These are phyloP conservation scores for Albifimbria verrucaria DNA, from an alignment of 2,329 filamentous ascomycete species.

Conservation along the genomic window DNA sequence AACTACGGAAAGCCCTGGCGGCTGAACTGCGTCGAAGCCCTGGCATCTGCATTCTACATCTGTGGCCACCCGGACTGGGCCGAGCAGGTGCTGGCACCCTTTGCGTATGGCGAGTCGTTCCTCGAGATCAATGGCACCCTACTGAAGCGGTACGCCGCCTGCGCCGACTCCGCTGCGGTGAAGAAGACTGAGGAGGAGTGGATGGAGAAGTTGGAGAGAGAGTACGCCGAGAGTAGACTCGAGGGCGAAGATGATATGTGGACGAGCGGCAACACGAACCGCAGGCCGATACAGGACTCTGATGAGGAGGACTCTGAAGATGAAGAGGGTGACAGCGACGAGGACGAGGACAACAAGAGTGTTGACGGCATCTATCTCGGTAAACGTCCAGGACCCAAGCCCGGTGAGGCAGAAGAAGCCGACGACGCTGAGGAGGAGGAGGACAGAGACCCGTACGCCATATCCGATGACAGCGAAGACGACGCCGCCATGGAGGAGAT, in stretches of 20 bases:
- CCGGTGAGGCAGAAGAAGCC: conserved; percentile 18
- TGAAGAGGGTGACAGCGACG: conserved; percentile 42
- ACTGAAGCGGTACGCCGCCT: conserved; percentile 80
- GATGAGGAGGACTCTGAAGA: conserved; percentile 51
- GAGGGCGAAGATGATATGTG: conserved; percentile 74
- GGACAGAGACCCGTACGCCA: conserved; percentile 64
- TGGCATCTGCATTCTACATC: conserved; percentile 90
- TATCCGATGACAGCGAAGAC: conserved; percentile 80
- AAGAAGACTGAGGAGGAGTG: conserved; percentile 84
- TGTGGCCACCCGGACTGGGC: conserved; percentile 93
- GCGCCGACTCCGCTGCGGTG: conserved; percentile 73
- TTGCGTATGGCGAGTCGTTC: conserved; percentile 85
- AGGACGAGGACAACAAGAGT: conserved; percentile 41
- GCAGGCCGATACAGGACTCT: conserved; percentile 51
- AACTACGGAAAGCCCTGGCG: conserved; percentile 97
- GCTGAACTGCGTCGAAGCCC: conserved; percentile 91
- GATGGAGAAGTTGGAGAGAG: conserved; percentile 84
- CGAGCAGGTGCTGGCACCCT: conserved; percentile 74
- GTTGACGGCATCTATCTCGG: conserved; percentile 60
- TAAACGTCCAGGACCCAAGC: conserved; percentile 39
- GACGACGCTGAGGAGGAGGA: conserved; percentile 41
- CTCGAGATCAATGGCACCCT: conserved; percentile 84
- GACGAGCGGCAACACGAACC: conserved; percentile 88
- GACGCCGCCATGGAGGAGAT: conserved; percentile 88
- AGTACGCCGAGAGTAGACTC: conserved; percentile 78